Conservation (phyloP, 2,329 filamentous ascomycete species). For the Thermothelomyces thermophilus region DNA sequence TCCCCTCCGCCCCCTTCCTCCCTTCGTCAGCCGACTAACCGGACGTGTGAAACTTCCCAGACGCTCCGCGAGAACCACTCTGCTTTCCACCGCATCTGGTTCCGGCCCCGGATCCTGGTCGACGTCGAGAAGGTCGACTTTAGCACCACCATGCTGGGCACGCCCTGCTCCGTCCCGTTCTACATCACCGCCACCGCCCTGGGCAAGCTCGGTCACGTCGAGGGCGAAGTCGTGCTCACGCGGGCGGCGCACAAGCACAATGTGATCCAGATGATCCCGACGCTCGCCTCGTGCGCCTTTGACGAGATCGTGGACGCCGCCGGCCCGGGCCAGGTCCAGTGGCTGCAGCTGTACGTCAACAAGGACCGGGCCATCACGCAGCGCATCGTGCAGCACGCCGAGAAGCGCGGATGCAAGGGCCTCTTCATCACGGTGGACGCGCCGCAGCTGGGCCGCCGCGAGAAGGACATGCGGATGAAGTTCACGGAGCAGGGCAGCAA, state of each 20-base stretch:
- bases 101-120: slow-evolving; percentile 80
- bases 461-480: slow-evolving; percentile 97
- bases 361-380: slow-evolving; percentile 87
- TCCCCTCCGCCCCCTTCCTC: not conserved
- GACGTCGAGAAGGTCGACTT: slow-evolving; percentile 85
- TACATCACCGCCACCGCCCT: slow-evolving; percentile 95
- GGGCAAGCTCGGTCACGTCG: slow-evolving; percentile 87
- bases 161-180: slow-evolving; percentile 77
- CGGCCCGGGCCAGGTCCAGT: slow-evolving; percentile 76
- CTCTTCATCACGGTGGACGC: slow-evolving; percentile 99
- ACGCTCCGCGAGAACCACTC: slow-evolving; percentile 93
- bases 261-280: slow-evolving; percentile 97
- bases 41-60: slow-evolving; percentile 36
- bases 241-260: slow-evolving; percentile 77
- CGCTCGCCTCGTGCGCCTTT: slow-evolving; percentile 91
- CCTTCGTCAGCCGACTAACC: not conserved
- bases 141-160: slow-evolving; percentile 88
- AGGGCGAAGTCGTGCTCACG: slow-evolving; percentile 90
- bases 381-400: slow-evolving; percentile 85
- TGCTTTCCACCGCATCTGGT: slow-evolving; percentile 96
- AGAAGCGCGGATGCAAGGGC: slow-evolving; percentile 83
- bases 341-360: slow-evolving; percentile 97
- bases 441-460: slow-evolving; percentile 85
- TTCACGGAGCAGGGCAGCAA: slow-evolving; percentile 77
- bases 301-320: slow-evolving; percentile 92